Percentiles rank a stretch among this genome's conserved stretches.
phyloP scores from a whole-genome alignment of 1,284 basidiomycete genomes.

The Cutaneotrichosporon sp. region DNA sequence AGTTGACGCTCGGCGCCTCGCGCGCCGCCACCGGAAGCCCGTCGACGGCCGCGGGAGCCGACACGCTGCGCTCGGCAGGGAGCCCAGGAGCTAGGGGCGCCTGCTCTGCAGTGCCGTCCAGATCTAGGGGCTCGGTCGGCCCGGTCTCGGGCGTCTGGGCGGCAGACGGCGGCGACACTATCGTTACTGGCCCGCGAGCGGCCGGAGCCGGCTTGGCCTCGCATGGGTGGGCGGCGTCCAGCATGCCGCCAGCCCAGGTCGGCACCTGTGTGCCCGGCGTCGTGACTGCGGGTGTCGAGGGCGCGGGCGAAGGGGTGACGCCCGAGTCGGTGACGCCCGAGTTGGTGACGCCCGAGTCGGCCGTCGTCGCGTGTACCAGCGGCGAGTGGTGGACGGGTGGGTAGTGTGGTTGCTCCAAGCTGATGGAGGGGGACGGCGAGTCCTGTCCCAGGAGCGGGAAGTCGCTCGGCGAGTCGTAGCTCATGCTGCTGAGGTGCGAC shows the following conservation, averaged over 20 bases:
- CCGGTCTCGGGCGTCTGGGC: background rate
- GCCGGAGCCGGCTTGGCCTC: background rate
- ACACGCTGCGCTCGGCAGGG: background rate
- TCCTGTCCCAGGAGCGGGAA: background rate
- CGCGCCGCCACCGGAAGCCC: background rate
- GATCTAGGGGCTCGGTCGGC: background rate
- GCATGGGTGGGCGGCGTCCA: background rate
- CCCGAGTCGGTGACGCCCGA: no score
- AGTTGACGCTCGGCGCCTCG: background rate
- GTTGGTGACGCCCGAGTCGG: no score
- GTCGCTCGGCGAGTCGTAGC: conserved; percentile 4
- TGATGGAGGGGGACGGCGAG: background rate
- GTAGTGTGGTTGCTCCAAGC: background rate
- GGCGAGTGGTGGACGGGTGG: background rate
- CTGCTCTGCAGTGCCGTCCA: background rate
- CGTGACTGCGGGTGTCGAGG: background rate
- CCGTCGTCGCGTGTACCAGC: background rate
- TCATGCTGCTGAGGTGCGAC: conserved; percentile 3
- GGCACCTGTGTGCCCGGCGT: background rate
- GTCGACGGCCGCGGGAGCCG: background rate
- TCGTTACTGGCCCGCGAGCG: background rate
- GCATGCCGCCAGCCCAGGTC: background rate
- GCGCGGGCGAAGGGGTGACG: background rate
- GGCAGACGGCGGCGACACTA: background rate
- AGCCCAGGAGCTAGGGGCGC: background rate